Evolutionary conservation across 169 alveolate genomes (phyloP).

Genomic region (Cryptosporidium muris): DNA sequence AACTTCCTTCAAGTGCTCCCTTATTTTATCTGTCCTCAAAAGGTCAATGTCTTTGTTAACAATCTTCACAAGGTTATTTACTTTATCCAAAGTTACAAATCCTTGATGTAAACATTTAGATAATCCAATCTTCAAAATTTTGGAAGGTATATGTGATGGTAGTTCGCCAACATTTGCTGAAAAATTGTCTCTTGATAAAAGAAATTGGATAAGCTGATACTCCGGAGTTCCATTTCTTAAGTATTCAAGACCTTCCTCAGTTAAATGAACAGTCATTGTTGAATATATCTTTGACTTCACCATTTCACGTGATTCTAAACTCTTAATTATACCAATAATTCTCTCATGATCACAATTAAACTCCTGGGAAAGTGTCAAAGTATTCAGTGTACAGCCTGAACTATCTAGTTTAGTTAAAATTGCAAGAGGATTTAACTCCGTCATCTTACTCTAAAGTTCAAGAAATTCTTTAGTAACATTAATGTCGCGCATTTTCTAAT

Average conservation of each 20-base stretch:
- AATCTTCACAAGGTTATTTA: background rate
- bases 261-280: constrained; percentile 72
- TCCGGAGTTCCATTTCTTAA: constrained; percentile 81
- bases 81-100: constrained; percentile 27
- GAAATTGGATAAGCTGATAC: constrained; percentile 72
- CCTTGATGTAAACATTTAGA: constrained; percentile 61
- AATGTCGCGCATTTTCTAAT: too few species aligned
- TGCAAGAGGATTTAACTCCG: constrained; percentile 28
- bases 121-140: constrained; percentile 43
- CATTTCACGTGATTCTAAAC: constrained; percentile 79
- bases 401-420: constrained; percentile 28
- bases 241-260: constrained; percentile 80
- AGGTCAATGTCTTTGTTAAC: background rate
- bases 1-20: constrained; percentile 1
- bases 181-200: background rate
- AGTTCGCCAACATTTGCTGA: constrained; percentile 16
- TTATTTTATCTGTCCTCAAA: constrained; percentile 16
- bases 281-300: constrained; percentile 75
- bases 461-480: too few species aligned
- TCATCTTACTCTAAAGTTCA: background rate
- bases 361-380: constrained; percentile 38
- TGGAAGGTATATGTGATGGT: background rate
- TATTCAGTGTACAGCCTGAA: constrained; percentile 3
- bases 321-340: constrained; percentile 80
- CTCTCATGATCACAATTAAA: constrained; percentile 77